phyloP scores from a whole-genome alignment of 2,329 filamentous ascomycete species.

The Beauveria scarabaeidicola region DNA sequence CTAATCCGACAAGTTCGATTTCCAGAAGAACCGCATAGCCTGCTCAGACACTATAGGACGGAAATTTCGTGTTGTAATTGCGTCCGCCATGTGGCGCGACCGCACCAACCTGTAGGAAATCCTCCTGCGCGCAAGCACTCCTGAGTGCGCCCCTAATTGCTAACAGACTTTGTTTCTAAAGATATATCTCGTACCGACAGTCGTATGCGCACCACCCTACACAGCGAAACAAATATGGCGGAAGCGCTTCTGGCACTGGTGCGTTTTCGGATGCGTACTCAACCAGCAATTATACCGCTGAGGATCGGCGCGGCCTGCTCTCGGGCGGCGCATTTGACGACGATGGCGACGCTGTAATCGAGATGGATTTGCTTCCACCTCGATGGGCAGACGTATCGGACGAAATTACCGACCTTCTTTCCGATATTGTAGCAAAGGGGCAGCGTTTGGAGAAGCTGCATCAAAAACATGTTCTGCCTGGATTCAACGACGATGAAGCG shows the following conservation, averaged over 20 bases:
- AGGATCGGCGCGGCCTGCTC: constrained; percentile 70
- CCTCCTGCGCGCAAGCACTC: not conserved
- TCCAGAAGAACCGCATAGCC: not conserved
- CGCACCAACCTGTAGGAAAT: constrained; percentile 83
- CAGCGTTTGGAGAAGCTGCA: constrained; percentile 84
- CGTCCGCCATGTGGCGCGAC: constrained; percentile 93
- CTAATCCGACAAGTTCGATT: not conserved
- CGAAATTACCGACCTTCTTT: constrained; percentile 77
- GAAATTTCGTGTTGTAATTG: constrained; percentile 13
- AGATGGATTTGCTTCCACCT: constrained; percentile 94
- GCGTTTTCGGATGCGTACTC: constrained; percentile 53
- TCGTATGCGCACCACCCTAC: constrained; percentile 92
- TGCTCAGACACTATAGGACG: not conserved
- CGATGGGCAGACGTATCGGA: constrained; percentile 95
- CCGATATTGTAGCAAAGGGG: constrained; percentile 73
- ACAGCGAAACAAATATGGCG: constrained; percentile 67
- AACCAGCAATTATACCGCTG: constrained; percentile 35
- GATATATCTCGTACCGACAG: constrained; percentile 98
- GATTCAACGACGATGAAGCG: constrained; percentile 90
- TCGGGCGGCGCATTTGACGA: constrained; percentile 69
- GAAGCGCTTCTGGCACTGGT: constrained; percentile 37
- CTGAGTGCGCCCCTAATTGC: constrained; percentile 2
- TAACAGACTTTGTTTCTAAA: constrained; percentile 30
- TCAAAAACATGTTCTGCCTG: constrained; percentile 92
- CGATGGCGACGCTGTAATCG: constrained; percentile 90